Evolutionary conservation across 2,329 filamentous ascomycete genomes (phyloP), one percentile per base, ranked within the genome.

Genomic region (Claviceps sorghi): DNA sequence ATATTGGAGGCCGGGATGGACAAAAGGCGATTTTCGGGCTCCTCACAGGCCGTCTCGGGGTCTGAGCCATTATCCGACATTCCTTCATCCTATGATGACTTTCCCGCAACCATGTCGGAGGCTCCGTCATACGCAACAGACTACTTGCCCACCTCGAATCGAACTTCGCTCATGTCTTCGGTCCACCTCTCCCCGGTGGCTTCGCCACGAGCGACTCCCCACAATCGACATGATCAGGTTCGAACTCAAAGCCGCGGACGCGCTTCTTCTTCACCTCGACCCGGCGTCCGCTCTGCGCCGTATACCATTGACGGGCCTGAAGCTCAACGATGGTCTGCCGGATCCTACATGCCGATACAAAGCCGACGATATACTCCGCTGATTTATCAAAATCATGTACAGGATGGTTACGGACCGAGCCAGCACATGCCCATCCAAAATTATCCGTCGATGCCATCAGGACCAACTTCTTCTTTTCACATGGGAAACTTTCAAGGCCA

Each of bases 311-410:
- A 88, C 46, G 77, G 74, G 50, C 74, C 73, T 46, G 77, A 83
- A 56, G 80, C 75, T 63, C 88, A 88, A 72, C 75, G 85, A 58
- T 89, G 85, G 84, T 88, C 85, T 21, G 88, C 85, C 3, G 84
- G 84, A 15, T 86, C 83, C 3, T 87, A 83, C 54, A 81, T 76
- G 21, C 76, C 80, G 1, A 66, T 72, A 21, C 72, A 72, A 26
- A 78, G 69, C 60, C 71, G 77, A 52, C 73, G 81, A 34, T 74
- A 76, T 29, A 74, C 80, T 34, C 76, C 83, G 2, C 80, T 82
- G 57, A 72, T 83, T 44, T 83, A 83, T 64, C 77, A 83, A 57
- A 75, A 78, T 9, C 41, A 36, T 55, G 71, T 75, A 4, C 73
- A 78, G 51, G 82, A 84, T 51, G 69, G 76, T 32, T 82, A 80